Evolutionary conservation across 2,329 filamentous ascomycete species (phyloP).

Genomic region (Verticillium longisporum): DNA sequence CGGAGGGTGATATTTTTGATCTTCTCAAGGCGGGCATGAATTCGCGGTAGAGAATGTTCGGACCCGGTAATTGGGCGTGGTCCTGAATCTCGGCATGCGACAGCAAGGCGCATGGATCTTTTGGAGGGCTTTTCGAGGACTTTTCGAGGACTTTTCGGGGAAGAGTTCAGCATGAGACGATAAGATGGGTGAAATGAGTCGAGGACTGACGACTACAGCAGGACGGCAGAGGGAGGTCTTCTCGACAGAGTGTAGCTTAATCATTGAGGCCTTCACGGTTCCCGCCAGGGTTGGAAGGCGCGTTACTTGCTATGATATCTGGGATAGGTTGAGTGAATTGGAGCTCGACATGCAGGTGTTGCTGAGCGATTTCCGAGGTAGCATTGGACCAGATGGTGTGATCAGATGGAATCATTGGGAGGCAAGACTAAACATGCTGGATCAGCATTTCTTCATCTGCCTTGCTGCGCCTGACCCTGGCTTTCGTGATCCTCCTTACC

Average conservation of each 20-base stretch:
- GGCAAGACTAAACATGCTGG: too few species aligned
- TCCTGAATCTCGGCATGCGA: too few species aligned
- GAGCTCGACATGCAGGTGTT: neutral
- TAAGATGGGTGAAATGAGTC: neutral
- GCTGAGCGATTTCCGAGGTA: too few species aligned
- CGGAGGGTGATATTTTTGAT: neutral
- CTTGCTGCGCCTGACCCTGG: too few species aligned
- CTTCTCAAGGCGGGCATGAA: neutral
- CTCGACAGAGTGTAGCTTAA: neutral
- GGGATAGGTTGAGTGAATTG: neutral
- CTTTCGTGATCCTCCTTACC: too few species aligned
- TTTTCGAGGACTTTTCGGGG: neutral
- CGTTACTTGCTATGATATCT: neutral
- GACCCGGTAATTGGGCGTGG: too few species aligned
- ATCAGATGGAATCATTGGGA: too few species aligned
- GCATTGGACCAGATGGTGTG: too few species aligned
- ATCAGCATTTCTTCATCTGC: too few species aligned
- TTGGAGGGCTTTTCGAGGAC: neutral
- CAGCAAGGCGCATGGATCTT: too few species aligned
- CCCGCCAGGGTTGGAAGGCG: neutral
- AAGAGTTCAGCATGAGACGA: neutral
- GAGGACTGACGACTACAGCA: too few species aligned
- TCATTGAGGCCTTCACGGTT: neutral
- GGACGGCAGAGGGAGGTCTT: neutral
- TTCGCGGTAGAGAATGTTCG: neutral